phyloP scores from a whole-genome alignment of 2,329 filamentous ascomycete species.

The Knoxdaviesia proteae region DNA sequence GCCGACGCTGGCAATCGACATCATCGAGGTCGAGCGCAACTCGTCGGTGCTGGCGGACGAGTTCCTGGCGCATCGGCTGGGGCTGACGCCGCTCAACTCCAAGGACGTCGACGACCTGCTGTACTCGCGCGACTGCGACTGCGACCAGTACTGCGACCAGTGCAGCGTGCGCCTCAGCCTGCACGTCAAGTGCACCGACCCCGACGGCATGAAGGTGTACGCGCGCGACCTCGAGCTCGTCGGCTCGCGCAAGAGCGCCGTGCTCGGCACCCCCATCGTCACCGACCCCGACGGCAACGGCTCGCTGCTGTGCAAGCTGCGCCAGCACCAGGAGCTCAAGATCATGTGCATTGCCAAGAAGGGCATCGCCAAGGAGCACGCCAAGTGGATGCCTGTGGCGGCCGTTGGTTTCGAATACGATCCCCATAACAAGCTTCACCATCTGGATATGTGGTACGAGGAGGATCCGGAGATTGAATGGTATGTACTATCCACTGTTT shows the following conservation, averaged over 20 bases:
- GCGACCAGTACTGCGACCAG: constrained; percentile 81
- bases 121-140: constrained; percentile 89
- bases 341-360: constrained; percentile 91
- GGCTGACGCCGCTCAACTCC: constrained; percentile 71
- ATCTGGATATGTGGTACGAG: constrained; percentile 92
- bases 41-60: constrained; percentile 93
- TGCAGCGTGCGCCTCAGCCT: constrained; percentile 74
- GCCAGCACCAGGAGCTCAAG: constrained; percentile 74
- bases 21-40: constrained; percentile 83
- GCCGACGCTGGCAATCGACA: constrained; percentile 81
- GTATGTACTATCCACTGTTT: constrained; percentile 26
- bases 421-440: constrained; percentile 84
- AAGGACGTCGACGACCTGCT: constrained; percentile 64
- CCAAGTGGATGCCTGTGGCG: constrained; percentile 87
- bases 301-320: constrained; percentile 72
- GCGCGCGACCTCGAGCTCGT: constrained; percentile 68
- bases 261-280: constrained; percentile 64
- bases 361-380: constrained; percentile 95
- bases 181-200: constrained; percentile 65
- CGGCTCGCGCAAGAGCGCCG: constrained; percentile 47
- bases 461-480: constrained; percentile 60
- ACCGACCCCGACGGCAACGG: constrained; percentile 65
- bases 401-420: constrained; percentile 97
- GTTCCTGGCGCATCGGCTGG: constrained; percentile 81
- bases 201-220: constrained; percentile 85